Base-by-base conservation (phyloP, 345 rosid species). In the Noccaea bulbosa region DNA sequence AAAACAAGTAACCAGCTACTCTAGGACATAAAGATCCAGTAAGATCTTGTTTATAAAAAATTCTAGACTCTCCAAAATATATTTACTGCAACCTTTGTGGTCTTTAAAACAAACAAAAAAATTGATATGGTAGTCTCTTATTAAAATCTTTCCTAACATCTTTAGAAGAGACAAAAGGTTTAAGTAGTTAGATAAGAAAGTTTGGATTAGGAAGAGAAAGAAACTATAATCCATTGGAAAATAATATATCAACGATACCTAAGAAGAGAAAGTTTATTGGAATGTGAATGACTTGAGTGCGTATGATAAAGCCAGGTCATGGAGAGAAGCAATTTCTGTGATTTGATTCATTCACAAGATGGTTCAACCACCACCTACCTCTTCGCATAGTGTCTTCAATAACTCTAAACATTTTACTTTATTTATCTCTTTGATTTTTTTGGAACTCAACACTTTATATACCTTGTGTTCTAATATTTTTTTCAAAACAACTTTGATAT, bases 301-400 rank as follows among this genome's bases (percentile, higher is more conserved):
- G 33, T 33, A 47, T 47, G 17, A 35, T 33, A 63, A 63, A 33
- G 46, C 46, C 37, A 33, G 20, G 56, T 55, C 53, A 48, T n/a
- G 45, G 59, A 32, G 35, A 45, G 67, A 17, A 44, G 8, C 40
- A 62, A 9, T 43, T 62, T 62, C 40, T 11, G 8, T 11, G 8
- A 40, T 52, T 61, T 56, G 43, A 66, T 65, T 67, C 67, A 40
- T 48, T 60, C 70, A 60, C 66, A 17, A 62, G 81, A 81, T 46
- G 85, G 84, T 83, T 87, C 95, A 91, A 91, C 95, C 1, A 83
- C 95, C 86, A 85, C 91, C 93, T 46, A 85, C 76, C 84, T 43
- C 54, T 43, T 67, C 43, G 54, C 5, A 16, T 30, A 27, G 62
- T 32, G 24, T 43, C 53, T 67, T 41, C 55, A 67, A 7, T 54